A percentile compares a stretch with the other conserved stretches of the same genome.
phyloP scores from a whole-genome alignment of 257 asterid genomes.

The Nicotiana knightiana region DNA sequence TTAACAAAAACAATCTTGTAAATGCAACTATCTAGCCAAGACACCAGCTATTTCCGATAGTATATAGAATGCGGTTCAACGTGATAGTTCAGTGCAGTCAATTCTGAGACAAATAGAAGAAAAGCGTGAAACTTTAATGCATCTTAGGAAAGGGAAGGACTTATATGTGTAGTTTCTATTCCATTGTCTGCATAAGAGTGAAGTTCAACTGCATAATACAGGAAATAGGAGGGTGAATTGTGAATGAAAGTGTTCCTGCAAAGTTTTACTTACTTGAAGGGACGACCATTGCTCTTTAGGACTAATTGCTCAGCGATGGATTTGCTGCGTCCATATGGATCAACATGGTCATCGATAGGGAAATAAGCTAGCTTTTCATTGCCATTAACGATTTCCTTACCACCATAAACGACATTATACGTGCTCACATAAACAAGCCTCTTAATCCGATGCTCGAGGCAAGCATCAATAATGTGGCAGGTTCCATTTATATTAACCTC shows the following conservation, averaged over 20 bases:
- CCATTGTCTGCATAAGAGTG: background rate
- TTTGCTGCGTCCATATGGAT: slow-evolving; percentile 88
- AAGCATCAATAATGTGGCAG: slow-evolving; percentile 73
- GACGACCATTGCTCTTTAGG: slow-evolving; percentile 68
- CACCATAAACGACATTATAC: slow-evolving; percentile 78
- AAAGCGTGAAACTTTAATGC: background rate
- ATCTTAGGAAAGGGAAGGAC: background rate
- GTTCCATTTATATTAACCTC: slow-evolving; percentile 81
- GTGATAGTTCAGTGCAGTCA: background rate
- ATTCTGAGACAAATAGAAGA: background rate
- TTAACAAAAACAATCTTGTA: background rate
- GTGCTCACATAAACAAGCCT: slow-evolving; percentile 94
- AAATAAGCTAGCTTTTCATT: slow-evolving; percentile 78
- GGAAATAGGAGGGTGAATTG: background rate
- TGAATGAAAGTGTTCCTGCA: background rate
- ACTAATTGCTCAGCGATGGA: slow-evolving; percentile 88
- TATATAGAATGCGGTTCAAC: background rate
- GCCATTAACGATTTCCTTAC: slow-evolving; percentile 78
- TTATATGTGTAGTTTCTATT: background rate
- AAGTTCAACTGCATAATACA: background rate
- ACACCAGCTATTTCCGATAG: background rate
- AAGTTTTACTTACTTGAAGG: slow-evolving; percentile 54
- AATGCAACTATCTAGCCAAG: background rate
- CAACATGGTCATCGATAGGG: slow-evolving; percentile 80
- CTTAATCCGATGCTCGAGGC: slow-evolving; percentile 56